Evolutionary conservation across 208 protist species (phyloP).

Genomic region (Leishmania major): DNA sequence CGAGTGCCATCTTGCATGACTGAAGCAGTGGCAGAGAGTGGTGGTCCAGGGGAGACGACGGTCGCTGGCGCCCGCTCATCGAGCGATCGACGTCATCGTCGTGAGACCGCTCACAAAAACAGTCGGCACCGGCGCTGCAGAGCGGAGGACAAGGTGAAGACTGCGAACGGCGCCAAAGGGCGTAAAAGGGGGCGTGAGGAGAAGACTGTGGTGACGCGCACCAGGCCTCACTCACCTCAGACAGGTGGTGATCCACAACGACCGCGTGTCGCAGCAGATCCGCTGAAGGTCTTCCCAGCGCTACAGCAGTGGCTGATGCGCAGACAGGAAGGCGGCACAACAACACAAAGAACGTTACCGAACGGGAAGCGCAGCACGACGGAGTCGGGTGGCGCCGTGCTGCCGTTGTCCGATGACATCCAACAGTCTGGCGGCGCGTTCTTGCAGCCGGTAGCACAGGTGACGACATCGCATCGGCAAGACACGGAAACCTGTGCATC

Average conservation of each 20-base stretch:
- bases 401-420: not conserved
- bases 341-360: not conserved
- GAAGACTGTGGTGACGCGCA: not conserved
- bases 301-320: constrained; percentile 16
- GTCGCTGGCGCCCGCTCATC: not conserved
- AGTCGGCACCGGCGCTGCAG: not conserved
- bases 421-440: not conserved
- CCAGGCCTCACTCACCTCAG: not conserved
- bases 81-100: not conserved
- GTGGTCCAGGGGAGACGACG: not conserved
- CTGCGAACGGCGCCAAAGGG: not conserved
- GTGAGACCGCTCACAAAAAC: not conserved
- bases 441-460: not conserved
- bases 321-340: not conserved
- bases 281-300: constrained; percentile 24
- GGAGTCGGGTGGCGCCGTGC: not conserved
- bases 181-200: not conserved
- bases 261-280: not conserved
- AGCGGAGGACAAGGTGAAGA: not conserved
- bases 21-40: not conserved
- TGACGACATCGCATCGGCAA: not conserved
- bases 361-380: not conserved
- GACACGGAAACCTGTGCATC: not conserved
- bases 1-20: not conserved
- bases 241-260: not conserved